Conservation (phyloP, 1,139 yeast species). For the Blastobotrys capitulatus region DNA sequence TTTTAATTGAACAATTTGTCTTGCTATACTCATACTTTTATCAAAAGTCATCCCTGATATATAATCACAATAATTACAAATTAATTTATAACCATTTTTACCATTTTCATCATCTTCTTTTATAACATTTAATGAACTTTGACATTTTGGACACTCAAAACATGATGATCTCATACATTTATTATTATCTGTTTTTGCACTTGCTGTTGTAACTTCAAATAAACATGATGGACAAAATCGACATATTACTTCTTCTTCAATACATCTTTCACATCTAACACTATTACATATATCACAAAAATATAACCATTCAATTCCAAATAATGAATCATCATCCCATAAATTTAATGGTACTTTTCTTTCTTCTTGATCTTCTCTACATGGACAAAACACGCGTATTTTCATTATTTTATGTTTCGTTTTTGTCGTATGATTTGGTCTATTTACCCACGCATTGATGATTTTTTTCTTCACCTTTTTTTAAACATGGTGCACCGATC, state of each 20-base stretch:
- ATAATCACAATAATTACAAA: conserved; percentile 26
- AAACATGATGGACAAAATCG: conserved; percentile 29
- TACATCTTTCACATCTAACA: conserved; percentile 26
- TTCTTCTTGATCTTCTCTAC: conserved; percentile 7
- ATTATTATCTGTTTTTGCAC: conserved; percentile 23
- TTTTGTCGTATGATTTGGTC: too few relatives aligned
- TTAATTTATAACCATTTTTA: conserved; percentile 13
- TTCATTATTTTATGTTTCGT: neutral
- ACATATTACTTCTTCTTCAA: conserved; percentile 25
- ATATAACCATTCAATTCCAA: conserved; percentile 22
- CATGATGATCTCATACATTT: conserved; percentile 27
- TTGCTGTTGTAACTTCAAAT: conserved; percentile 25
- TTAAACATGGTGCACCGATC: too few relatives aligned
- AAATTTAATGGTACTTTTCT: conserved; percentile 12
- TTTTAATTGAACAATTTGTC: conserved; percentile 13
- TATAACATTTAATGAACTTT: conserved; percentile 12
- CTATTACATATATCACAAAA: conserved; percentile 26
- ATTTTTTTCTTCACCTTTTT: too few relatives aligned
- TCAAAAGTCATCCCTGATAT: conserved; percentile 10
- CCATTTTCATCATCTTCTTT: conserved; percentile 5
- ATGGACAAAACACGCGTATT: conserved; percentile 13
- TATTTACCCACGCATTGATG: too few relatives aligned
- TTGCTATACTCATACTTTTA: conserved; percentile 16
- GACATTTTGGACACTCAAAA: conserved; percentile 27
- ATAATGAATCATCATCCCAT: conserved; percentile 12